Conservation (phyloP, 768 basidiomycete species). For the Pleurotus cornucopiae region DNA sequence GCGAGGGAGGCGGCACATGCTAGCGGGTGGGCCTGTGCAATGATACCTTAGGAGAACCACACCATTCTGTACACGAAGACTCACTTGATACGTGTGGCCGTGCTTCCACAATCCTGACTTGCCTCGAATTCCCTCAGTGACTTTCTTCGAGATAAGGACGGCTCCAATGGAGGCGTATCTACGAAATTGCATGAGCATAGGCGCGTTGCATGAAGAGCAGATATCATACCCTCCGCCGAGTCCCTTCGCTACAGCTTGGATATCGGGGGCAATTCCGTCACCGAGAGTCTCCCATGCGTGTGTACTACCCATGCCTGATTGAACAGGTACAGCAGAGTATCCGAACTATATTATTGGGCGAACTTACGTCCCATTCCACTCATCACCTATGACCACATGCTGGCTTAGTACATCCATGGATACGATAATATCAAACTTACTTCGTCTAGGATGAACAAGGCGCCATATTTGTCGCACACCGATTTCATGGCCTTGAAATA, state of each 20-base stretch:
- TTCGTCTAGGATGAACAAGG: conserved; percentile 84
- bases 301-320: conserved; percentile 78
- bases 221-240: conserved; percentile 75
- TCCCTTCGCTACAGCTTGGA: conserved; percentile 88
- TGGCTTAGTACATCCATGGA: neutral
- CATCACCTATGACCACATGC: conserved; percentile 50
- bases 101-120: conserved; percentile 77
- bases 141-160: conserved; percentile 66
- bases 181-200: neutral
- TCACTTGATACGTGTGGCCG: conserved; percentile 81
- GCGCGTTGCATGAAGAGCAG: neutral
- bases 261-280: conserved; percentile 73
- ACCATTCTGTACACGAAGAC: neutral
- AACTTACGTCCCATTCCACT: conserved; percentile 83
- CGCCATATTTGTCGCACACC: conserved; percentile 73
- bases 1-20: conserved; percentile 78
- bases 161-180: conserved; percentile 85
- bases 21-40: conserved; percentile 42
- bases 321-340: neutral
- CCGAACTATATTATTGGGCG: neutral
- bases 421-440: conserved; percentile 22
- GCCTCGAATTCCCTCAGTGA: conserved; percentile 65
- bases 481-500: conserved; percentile 85
- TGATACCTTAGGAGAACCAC: neutral
- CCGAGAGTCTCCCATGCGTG: conserved; percentile 86